Evolutionary conservation across 768 basidiomycete genomes (phyloP).

Genomic region (Kwoniella europaea): DNA sequence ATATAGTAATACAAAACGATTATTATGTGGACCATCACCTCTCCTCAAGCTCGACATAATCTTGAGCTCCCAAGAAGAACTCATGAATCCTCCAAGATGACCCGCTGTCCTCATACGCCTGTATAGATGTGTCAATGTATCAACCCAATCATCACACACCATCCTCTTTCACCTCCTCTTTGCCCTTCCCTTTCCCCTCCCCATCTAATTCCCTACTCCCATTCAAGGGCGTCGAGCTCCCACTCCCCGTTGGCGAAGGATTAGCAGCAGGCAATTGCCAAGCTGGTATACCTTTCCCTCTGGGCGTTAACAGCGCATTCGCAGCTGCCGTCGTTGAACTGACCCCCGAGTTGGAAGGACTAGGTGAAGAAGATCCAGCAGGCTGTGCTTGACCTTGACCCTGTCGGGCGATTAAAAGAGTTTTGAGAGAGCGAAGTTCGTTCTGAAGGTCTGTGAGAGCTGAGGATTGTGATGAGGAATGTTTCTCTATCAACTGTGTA

Average conservation of each 20-base stretch:
- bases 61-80: no score
- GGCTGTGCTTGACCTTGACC: conserved; percentile 32
- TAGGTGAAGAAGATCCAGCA: conserved; percentile 8
- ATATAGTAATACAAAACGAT: not conserved
- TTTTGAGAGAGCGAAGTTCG: conserved; percentile 91
- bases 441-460: conserved; percentile 86
- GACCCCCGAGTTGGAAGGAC: conserved; percentile 15
- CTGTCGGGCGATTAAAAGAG: conserved; percentile 74
- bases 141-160: not conserved
- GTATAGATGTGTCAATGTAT: no score
- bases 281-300: conserved; percentile 68
- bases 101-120: no score
- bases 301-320: conserved; percentile 50
- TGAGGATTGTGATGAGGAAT: conserved; percentile 79
- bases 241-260: conserved; percentile 14
- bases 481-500: conserved; percentile 88
- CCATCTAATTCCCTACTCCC: conserved; percentile 11
- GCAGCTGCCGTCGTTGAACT: conserved; percentile 46
- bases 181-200: conserved; percentile 24
- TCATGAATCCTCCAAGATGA: no score
- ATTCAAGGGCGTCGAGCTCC: conserved; percentile 23
- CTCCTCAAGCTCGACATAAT: no score
- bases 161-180: conserved; percentile 18
- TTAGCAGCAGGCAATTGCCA: conserved; percentile 74
- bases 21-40: no score